phyloP scores from a whole-genome alignment of 352 stramenopile species.

The Phytophthora megakarya region DNA sequence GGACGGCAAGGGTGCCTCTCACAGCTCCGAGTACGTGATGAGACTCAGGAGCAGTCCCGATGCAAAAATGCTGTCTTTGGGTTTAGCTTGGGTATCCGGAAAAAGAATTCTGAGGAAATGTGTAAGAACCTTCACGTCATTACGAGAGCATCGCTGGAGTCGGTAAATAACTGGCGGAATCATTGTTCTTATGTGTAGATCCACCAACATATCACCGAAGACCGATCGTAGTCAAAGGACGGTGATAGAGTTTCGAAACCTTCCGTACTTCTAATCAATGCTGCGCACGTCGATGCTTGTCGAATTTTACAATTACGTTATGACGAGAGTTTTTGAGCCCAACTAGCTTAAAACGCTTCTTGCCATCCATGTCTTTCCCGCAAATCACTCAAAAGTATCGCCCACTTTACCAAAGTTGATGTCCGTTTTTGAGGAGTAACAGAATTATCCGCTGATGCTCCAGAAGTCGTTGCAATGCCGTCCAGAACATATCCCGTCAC shows the following conservation, averaged over 20 bases:
- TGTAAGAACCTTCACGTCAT: slow-evolving; percentile 31
- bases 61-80: slow-evolving; percentile 31
- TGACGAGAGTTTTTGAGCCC: slow-evolving; percentile 5
- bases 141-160: slow-evolving; percentile 33
- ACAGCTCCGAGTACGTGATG: slow-evolving; percentile 63
- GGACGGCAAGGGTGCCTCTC: slow-evolving; percentile 40
- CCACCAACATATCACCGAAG: slow-evolving; percentile 38
- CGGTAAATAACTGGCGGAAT: slow-evolving; percentile 44
- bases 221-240: slow-evolving; percentile 34
- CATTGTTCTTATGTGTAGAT: slow-evolving; percentile 24
- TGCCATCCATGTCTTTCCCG: slow-evolving; percentile 22
- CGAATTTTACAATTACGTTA: slow-evolving; percentile 32
- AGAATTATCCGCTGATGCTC: not conserved
- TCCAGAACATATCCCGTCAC: not conserved
- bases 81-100: slow-evolving; percentile 16
- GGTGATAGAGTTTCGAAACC: slow-evolving; percentile 4
- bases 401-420: slow-evolving; percentile 11
- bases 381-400: slow-evolving; percentile 36
- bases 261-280: slow-evolving; percentile 14
- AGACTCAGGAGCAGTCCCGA: slow-evolving; percentile 47
- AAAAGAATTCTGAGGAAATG: slow-evolving; percentile 33
- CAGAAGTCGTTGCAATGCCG: not conserved
- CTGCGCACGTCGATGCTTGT: slow-evolving; percentile 34
- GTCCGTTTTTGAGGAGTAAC: not conserved
- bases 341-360: slow-evolving; percentile 9